Base-by-base conservation (phyloP, 441 rosid genomes). In the Erodium trifolium region DNA sequence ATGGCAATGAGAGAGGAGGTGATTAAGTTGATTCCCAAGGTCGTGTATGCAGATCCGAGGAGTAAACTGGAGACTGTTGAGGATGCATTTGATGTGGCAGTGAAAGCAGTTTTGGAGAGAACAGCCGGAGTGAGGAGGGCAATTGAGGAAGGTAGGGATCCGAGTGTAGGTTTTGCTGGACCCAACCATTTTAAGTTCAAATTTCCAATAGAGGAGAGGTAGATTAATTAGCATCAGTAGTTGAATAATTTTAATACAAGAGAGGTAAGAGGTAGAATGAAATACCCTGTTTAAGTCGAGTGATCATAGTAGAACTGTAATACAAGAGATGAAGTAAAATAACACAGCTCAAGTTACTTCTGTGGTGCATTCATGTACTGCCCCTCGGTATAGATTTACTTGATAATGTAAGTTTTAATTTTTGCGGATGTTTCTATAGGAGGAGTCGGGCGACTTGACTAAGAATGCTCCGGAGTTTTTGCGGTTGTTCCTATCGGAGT, bases 41-140 rank as follows among this genome's bases (percentile, higher is more conserved):
- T 87, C 29, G 74, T 87, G 45, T 88, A 93, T 73, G 87, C 91
- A 3, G 80, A 93, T 68, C 94, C 97, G 0, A 70, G 62, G 62
- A 73, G 8, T 75, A 78, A 75, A 17, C n/a, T 82, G 67, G 82
- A 81, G 71, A 79, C 78, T 14, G 75, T 79, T 62, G 90, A 86
- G 74, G 98, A 92, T 67, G 96, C 93, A 14, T 90, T 92, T 77
- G 96, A 92, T 53, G 80, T 87, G 0, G 79, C 90, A 0, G 71
- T 92, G 0, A 81, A 87, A 13, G 91, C 88, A 0, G 90, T 90
- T 41, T 75, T 92, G 34, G 78, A 83, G 17, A 87, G 96, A 73
- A 70, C 85, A 2, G 79, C 79, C 6, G 77, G 66, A 0, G 68
- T 84, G 1, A 81, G 88, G 77, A 76, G 73, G 65, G 78, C 72